Conservation (phyloP, 1,284 basidiomycete species). For the Puccinia hordei region DNA sequence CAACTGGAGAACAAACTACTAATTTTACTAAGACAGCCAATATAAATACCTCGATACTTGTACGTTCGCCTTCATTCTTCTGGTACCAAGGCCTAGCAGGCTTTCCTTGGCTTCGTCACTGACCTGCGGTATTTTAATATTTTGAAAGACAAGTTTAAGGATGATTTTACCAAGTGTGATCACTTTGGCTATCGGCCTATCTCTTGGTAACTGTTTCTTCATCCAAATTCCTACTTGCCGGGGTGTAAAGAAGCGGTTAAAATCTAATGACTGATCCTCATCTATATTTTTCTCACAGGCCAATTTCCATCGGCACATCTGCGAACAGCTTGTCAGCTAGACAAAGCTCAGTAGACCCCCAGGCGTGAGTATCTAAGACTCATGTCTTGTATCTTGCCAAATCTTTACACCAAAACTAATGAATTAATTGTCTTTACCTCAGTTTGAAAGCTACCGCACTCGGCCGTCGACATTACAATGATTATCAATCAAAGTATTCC, state of each 20-base stretch:
- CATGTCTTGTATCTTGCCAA: neutral
- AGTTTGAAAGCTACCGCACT: neutral
- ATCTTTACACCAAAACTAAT: neutral
- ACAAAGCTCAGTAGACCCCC: neutral
- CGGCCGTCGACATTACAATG: neutral
- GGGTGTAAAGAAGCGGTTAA: neutral
- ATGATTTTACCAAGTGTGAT: neutral
- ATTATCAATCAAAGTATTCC: neutral
- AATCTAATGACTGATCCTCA: neutral
- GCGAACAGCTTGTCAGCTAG: conserved; percentile 2
- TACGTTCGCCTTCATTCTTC: neutral
- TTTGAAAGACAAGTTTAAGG: neutral
- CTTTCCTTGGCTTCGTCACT: neutral
- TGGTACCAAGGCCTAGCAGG: neutral
- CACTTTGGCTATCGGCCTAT: neutral
- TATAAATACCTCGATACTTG: neutral
- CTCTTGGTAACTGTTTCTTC: neutral
- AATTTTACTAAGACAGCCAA: neutral
- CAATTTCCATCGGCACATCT: neutral
- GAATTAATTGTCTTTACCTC: neutral
- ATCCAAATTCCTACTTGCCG: neutral
- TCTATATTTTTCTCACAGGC: neutral
- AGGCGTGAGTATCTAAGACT: neutral
- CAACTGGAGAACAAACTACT: neutral
- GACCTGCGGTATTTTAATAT: neutral